Percentiles rank a stretch among this genome's conserved stretches.
Evolutionary conservation across 2,329 filamentous ascomycete genomes (phyloP).

Genomic region (Colletotrichum endophyticum): DNA sequence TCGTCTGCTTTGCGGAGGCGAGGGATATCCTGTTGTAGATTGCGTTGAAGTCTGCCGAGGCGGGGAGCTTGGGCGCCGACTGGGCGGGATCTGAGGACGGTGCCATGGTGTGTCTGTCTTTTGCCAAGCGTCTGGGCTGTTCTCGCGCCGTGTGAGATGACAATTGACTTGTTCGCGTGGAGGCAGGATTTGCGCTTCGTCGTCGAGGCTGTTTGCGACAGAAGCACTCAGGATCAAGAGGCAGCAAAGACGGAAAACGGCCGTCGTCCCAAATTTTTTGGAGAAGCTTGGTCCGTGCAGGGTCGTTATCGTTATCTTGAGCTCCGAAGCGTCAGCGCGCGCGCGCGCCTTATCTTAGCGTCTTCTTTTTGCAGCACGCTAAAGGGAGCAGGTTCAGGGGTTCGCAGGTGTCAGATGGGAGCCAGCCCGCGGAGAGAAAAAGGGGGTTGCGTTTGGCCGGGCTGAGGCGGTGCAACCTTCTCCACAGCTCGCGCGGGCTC

Average conservation of each 20-base stretch:
- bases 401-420: neutral
- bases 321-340: neutral
- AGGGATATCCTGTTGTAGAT: conserved; percentile 48
- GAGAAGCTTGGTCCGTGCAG: neutral
- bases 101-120: neutral
- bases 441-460: neutral
- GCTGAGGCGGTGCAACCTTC: neutral
- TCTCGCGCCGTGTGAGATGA: neutral
- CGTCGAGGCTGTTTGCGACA: neutral
- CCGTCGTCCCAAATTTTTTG: neutral
- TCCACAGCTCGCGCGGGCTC: neutral
- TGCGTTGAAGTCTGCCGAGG: conserved; percentile 40
- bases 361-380: neutral
- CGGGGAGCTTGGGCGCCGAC: conserved; percentile 30
- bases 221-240: neutral
- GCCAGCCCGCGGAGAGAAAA: neutral
- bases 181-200: neutral
- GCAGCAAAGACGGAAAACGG: neutral
- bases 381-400: neutral
- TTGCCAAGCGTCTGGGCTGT: neutral
- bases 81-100: neutral
- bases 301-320: neutral
- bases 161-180: neutral
- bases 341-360: neutral
- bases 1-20: conserved; percentile 37